phyloP scores from a whole-genome alignment of 257 asterid species.

The Solanum bulbocastanum region DNA sequence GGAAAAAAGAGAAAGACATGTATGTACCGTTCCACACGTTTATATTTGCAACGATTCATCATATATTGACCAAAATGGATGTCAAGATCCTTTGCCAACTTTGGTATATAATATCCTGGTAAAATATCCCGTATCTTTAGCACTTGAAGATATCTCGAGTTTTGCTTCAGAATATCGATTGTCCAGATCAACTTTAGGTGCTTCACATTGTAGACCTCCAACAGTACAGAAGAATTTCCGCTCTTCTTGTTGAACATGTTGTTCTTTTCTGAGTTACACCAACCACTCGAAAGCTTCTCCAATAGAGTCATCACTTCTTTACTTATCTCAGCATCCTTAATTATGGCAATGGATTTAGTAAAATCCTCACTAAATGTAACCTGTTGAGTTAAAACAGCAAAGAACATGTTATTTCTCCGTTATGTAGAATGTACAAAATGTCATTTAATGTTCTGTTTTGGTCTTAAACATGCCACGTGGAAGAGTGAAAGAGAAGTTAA shows the following conservation, averaged over 20 bases:
- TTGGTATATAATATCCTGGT: conserved; percentile 13
- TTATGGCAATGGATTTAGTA: conserved; percentile 20
- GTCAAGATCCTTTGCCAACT: conserved; percentile 1
- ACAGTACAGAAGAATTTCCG: conserved; percentile 10
- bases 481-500: neutral
- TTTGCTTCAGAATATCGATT: conserved; percentile 18
- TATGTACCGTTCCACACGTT: conserved; percentile 12
- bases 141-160: conserved; percentile 19
- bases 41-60: conserved; percentile 4
- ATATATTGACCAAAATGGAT: neutral
- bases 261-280: conserved; percentile 22
- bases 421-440: neutral
- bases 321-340: conserved; percentile 1
- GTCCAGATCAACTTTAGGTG: conserved; percentile 35
- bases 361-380: conserved; percentile 29
- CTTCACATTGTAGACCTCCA: conserved; percentile 28
- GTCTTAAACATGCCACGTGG: neutral
- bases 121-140: conserved; percentile 35
- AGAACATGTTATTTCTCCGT: neutral
- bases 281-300: conserved; percentile 44
- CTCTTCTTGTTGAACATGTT: neutral
- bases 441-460: neutral
- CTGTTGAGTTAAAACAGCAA: neutral
- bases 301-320: conserved; percentile 24
- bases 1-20: neutral